phyloP scores from a whole-genome alignment of 1,284 basidiomycete species.

The Sporisorium iseilematis-ciliati region DNA sequence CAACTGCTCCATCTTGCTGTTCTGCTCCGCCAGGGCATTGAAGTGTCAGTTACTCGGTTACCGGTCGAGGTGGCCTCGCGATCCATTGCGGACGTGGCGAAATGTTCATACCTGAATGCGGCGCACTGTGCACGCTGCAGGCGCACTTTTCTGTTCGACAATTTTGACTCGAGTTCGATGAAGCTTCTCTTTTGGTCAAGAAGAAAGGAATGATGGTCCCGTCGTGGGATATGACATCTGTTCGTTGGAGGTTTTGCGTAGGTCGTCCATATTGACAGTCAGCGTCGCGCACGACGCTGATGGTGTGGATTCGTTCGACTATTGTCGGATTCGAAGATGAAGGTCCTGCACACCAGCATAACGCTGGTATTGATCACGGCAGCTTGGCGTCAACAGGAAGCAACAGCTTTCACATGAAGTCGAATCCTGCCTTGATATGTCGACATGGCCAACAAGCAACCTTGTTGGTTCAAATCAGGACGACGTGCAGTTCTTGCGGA shows the following conservation, averaged over 20 bases:
- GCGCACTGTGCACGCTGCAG: not conserved
- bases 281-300: not conserved
- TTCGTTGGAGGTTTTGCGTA: not conserved
- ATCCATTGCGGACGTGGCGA: not conserved
- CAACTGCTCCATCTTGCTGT: slow-evolving; percentile 41
- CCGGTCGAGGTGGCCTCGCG: slow-evolving; percentile 12
- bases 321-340: not conserved
- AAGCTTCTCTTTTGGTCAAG: slow-evolving; percentile 39
- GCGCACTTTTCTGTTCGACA: not conserved
- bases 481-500: slow-evolving; percentile 1
- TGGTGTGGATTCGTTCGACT: not conserved
- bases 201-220: slow-evolving; percentile 14
- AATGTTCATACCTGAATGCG: not conserved
- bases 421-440: not conserved
- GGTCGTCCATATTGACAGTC: not conserved
- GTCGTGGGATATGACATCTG: not conserved
- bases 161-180: slow-evolving; percentile 6
- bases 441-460: not conserved
- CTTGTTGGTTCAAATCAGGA: not conserved
- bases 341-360: not conserved
- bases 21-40: not conserved
- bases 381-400: not conserved
- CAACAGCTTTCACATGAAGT: not conserved
- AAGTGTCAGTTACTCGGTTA: slow-evolving; percentile 41
- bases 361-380: not conserved